Evolutionary conservation across 2,329 filamentous ascomycete genomes (phyloP).

Genomic region (Pseudogymnoascus sp.): DNA sequence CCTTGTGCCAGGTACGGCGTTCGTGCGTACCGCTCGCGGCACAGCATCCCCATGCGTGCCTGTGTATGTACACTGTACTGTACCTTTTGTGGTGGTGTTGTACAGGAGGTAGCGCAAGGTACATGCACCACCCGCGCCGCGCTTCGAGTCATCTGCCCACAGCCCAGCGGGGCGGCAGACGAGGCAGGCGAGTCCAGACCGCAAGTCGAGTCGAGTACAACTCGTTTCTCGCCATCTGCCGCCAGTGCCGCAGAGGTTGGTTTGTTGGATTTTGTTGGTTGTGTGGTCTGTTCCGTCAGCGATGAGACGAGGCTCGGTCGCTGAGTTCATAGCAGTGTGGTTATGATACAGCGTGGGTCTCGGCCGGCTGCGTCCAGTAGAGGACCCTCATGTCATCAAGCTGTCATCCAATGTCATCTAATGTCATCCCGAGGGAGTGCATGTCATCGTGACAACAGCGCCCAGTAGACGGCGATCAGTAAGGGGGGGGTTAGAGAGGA

Average conservation of each 20-base stretch:
- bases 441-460: conserved; percentile 3
- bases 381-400: background rate
- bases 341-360: background rate
- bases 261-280: background rate
- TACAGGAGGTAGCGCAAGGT: background rate
- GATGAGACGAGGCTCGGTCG: background rate
- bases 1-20: background rate
- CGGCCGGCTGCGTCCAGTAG: background rate
- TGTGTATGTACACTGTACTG: background rate
- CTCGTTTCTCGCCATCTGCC: too few relatives aligned
- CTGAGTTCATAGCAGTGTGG: background rate
- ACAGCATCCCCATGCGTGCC: background rate
- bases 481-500: too few relatives aligned
- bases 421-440: background rate
- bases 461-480: background rate
- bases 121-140: background rate
- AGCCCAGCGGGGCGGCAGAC: background rate
- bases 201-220: too few relatives aligned
- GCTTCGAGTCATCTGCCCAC: background rate
- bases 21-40: background rate
- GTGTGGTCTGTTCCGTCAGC: background rate
- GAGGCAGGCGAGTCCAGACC: background rate
- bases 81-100: background rate
- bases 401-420: background rate
- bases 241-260: too few relatives aligned